Evolutionary conservation across 768 basidiomycete species (phyloP), one percentile per base, ranked within the genome.

Genomic region (Psilocybe sp.): DNA sequence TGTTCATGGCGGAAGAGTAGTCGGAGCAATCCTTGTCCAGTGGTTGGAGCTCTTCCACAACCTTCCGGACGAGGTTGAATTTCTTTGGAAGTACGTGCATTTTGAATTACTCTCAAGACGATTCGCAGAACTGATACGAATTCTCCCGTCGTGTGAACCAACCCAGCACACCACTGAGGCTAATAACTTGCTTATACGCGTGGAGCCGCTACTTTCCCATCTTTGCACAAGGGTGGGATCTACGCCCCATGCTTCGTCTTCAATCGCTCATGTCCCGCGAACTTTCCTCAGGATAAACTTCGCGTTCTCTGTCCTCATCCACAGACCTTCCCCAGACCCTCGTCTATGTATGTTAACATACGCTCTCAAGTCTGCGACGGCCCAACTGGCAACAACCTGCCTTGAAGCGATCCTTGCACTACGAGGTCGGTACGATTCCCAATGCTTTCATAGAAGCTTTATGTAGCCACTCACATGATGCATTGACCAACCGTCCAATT

Each of bases 151-250:
- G 13, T 32, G 20, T n/a, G 23, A 13, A 13, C 36, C 15, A 16
- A 39, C 9, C 12, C 18, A 57, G 56, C 28, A 42, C 46, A 23
- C 49, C 49, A 9, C 23, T 51, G 4, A 49, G 50, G 16, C 33
- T 54, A 7, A 41, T 57, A 32, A 50, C 52, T n/a, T 53, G 19
- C 28, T 47, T 57, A n/a, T 57, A 57, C 20, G 44, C 39, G 1
- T 57, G 42, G 46, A 46, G 34, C 10, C 39, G 56, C 37, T 57
- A 57, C 40, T 42, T 51, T 38, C 46, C 56, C 3, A 43, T 57
- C 1, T 33, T 31, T 7, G 16, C 32, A 1, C 56, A 57, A 43
- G 35, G 53, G 56, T 57, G 18, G 18, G 50, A 1, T 4, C 33
- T 33, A 14, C 12, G 33, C 11, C 4, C 16, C 14, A 35, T 40